Evolutionary conservation across 495 filamentous ascomycete species (phyloP), one percentile per base, ranked within the genome.

Genomic region (Cryomyces minteri): DNA sequence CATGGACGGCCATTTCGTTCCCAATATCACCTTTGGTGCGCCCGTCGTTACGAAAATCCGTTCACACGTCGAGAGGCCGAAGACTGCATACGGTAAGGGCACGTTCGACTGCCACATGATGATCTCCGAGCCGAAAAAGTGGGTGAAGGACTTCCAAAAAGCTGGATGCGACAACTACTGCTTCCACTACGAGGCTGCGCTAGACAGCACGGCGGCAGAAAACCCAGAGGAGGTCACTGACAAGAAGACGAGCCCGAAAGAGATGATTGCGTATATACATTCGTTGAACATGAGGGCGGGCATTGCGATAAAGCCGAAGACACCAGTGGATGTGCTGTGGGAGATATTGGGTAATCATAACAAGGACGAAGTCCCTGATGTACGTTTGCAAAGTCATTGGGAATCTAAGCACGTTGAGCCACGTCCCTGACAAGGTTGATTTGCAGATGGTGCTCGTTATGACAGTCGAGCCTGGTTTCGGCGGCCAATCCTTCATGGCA

Each of bases 31-130:
- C 43, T 93, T 95, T 60, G 90, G 90, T 39, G 79, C 82, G 11
- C 90, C 90, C 5, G 86, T 96, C 18, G 90, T 98, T 6, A 86
- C 81, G 45, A 92, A 86, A 66, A 90, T 98, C 46, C 80, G 90
- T 34, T 70, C 72, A 36, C 79, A 92, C 54, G 86, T 98, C 45
- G 76, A 79, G 39, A 67, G 71, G 28, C 80, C 72, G 4, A 59
- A 54, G 38, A 50, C 63, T 47, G 63, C 67, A 33, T 62, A 76
- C 51, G 82, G 80, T 4, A 80, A 76, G 55, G 90, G 90, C 28
- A 94, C 90, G 30, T 98, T 98, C 55, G 90, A 98, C 64, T 98
- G 90, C 73, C 90, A 98, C 62, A 96, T 98, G 92, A 98, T 98
- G 90, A 93, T 98, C 54, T 78, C 82, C 54, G 90, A 98, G 90